phyloP scores from a whole-genome alignment of 768 basidiomycete genomes.

The Phanerochaete sordida region DNA sequence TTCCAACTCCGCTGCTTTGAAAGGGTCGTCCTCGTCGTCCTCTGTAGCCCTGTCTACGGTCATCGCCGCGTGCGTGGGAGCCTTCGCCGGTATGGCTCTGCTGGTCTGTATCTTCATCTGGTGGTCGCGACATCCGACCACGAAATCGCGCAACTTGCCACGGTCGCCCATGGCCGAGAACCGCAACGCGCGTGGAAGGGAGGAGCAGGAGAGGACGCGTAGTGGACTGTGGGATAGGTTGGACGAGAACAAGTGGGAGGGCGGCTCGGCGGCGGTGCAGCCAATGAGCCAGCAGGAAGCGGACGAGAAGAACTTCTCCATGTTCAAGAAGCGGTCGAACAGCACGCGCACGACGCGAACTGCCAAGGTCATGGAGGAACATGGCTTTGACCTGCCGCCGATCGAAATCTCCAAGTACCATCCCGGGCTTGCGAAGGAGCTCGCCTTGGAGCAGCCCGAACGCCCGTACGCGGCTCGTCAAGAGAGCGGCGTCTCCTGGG shows the following conservation, averaged over 20 bases:
- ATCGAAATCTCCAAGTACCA: slow-evolving; percentile 57
- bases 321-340: slow-evolving; percentile 55
- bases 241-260: slow-evolving; percentile 41
- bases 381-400: slow-evolving; percentile 22
- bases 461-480: slow-evolving; percentile 43
- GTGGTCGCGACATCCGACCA: slow-evolving; percentile 40
- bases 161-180: slow-evolving; percentile 19
- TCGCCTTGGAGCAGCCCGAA: slow-evolving; percentile 40
- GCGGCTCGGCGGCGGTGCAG: slow-evolving; percentile 2
- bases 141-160: slow-evolving; percentile 20
- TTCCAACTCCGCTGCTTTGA: slow-evolving; percentile 4
- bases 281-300: slow-evolving; percentile 15
- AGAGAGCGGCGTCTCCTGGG: slow-evolving; percentile 47
- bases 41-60: slow-evolving; percentile 41
- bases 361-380: slow-evolving; percentile 32
- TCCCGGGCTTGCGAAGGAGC: slow-evolving; percentile 45
- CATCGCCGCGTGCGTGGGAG: slow-evolving; percentile 60
- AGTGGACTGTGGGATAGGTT: slow-evolving; percentile 56
- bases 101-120: slow-evolving; percentile 50
- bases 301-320: slow-evolving; percentile 27
- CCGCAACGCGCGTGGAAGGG: slow-evolving; percentile 35
- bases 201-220: slow-evolving; percentile 40
- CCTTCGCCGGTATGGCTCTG: slow-evolving; percentile 47
- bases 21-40: slow-evolving; percentile 15
- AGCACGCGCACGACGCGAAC: slow-evolving; percentile 32